A percentile compares a stretch with the other conserved stretches of the same genome.
Conservation (phyloP, 306 rosid genomes). For the Hylodesmum podocarpum region DNA sequence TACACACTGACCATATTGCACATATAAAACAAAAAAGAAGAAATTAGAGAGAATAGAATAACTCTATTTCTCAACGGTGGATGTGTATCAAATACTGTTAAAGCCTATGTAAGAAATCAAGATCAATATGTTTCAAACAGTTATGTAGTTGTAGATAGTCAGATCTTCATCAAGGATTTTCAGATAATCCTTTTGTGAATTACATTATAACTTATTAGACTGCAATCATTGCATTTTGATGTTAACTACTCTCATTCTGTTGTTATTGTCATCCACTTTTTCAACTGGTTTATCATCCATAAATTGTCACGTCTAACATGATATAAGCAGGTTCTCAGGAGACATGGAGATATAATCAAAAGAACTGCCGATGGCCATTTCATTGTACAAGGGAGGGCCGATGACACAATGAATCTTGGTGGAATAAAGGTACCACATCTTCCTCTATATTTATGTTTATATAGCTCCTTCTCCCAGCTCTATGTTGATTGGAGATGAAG, state of each 20-base stretch:
- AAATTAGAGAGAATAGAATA: neutral
- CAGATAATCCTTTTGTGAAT: neutral
- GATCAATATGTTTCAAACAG: neutral
- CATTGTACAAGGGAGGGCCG: constrained; percentile 85
- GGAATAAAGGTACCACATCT: constrained; percentile 78
- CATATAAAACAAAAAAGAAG: neutral
- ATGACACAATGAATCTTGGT: constrained; percentile 95
- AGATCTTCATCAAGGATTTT: neutral
- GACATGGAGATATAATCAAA: constrained; percentile 83
- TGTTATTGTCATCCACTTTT: neutral
- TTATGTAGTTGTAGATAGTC: neutral
- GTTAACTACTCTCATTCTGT: neutral
- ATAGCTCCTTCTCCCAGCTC: neutral
- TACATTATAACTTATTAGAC: neutral
- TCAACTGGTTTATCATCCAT: neutral
- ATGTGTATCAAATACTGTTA: neutral
- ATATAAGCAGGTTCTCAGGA: constrained; percentile 60
- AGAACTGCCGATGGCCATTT: constrained; percentile 67
- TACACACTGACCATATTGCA: neutral
- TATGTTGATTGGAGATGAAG: neutral
- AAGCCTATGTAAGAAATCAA: neutral
- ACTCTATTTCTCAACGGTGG: neutral
- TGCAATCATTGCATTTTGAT: neutral
- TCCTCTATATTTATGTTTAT: neutral
- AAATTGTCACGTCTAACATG: constrained; percentile 3